Evolutionary conservation across 495 filamentous ascomycete species (phyloP).

Genomic region (Pseudoneurospora amorphoporcata): DNA sequence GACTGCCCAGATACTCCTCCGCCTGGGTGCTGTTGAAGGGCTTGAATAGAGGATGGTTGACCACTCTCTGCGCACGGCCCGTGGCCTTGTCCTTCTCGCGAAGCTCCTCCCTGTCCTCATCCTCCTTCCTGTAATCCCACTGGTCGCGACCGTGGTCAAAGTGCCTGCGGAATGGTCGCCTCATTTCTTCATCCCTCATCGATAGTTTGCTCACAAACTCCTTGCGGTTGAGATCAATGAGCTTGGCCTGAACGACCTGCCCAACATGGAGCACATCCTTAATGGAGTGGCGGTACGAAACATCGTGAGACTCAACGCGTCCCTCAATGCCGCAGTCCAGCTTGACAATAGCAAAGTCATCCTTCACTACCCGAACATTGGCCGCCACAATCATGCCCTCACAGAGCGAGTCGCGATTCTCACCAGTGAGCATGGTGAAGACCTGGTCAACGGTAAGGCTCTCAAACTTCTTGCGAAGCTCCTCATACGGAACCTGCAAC

Average conservation of each 20-base stretch:
- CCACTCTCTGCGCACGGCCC: slow-evolving; percentile 78
- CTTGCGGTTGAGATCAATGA: slow-evolving; percentile 75
- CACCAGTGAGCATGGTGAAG: slow-evolving; percentile 95
- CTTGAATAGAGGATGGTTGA: slow-evolving; percentile 92
- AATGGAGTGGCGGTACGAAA: slow-evolving; percentile 50
- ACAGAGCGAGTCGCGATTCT: slow-evolving; percentile 70
- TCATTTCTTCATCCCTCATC: slow-evolving; percentile 67
- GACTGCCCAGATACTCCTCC: slow-evolving; percentile 82
- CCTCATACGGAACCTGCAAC: slow-evolving; percentile 85
- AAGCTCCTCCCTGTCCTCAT: slow-evolving; percentile 62
- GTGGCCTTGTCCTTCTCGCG: slow-evolving; percentile 71
- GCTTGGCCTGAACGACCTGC: slow-evolving; percentile 80
- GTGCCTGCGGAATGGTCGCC: slow-evolving; percentile 53
- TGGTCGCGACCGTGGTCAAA: slow-evolving; percentile 62
- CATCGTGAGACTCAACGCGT: slow-evolving; percentile 61
- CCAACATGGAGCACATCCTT: slow-evolving; percentile 53
- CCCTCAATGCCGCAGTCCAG: slow-evolving; percentile 93
- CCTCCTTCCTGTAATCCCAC: slow-evolving; percentile 79
- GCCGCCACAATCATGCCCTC: slow-evolving; percentile 89
- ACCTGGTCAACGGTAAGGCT: slow-evolving; percentile 66
- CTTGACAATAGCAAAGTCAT: slow-evolving; percentile 84
- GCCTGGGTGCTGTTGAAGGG: slow-evolving; percentile 89
- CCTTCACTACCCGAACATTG: slow-evolving; percentile 74
- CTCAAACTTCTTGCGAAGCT: slow-evolving; percentile 73
- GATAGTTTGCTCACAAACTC: slow-evolving; percentile 71